phyloP scores from a whole-genome alignment of 2,329 filamentous ascomycete species.

The Endoconidiophora polonica region DNA sequence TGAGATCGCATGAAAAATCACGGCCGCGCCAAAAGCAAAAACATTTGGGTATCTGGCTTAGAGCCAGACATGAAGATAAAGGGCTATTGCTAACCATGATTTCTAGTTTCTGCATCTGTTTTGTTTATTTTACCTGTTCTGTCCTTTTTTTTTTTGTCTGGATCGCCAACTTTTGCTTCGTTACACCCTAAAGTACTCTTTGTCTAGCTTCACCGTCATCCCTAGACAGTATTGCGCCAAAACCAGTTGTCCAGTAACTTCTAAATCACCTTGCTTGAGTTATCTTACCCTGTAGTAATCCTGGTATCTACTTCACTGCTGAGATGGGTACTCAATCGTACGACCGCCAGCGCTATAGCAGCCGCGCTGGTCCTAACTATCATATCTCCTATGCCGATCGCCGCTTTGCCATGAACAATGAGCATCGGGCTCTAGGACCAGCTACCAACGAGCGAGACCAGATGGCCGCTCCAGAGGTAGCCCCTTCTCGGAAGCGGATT shows the following conservation, averaged over 20 bases:
- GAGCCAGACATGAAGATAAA: too few relatives aligned
- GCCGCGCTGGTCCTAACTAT: conserved; percentile 24
- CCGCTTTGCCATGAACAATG: conserved; percentile 22
- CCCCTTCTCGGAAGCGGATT: conserved; percentile 38
- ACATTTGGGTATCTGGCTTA: too few relatives aligned
- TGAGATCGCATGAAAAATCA: too few relatives aligned
- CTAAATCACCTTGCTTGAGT: background rate
- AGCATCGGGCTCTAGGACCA: conserved; percentile 13
- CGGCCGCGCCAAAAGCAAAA: too few relatives aligned
- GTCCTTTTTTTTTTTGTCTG: background rate
- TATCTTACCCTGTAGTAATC: too few relatives aligned
- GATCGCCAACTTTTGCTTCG: background rate
- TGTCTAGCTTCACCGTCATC: background rate
- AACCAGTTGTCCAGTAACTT: background rate
- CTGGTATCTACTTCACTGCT: too few relatives aligned
- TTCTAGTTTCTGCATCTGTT: background rate
- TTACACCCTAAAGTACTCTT: background rate
- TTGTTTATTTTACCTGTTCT: background rate
- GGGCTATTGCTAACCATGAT: too few relatives aligned
- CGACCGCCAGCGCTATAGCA: conserved; percentile 14
- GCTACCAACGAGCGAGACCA: conserved; percentile 13
- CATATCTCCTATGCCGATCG: conserved; percentile 20
- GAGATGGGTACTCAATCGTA: conserved; percentile 11
- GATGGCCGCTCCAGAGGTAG: conserved; percentile 18
- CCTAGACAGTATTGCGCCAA: background rate